These are phyloP conservation scores for Neostapfia colusana DNA, from an alignment of 176 grass and related monocot genomes.

Conservation along the genomic window DNA sequence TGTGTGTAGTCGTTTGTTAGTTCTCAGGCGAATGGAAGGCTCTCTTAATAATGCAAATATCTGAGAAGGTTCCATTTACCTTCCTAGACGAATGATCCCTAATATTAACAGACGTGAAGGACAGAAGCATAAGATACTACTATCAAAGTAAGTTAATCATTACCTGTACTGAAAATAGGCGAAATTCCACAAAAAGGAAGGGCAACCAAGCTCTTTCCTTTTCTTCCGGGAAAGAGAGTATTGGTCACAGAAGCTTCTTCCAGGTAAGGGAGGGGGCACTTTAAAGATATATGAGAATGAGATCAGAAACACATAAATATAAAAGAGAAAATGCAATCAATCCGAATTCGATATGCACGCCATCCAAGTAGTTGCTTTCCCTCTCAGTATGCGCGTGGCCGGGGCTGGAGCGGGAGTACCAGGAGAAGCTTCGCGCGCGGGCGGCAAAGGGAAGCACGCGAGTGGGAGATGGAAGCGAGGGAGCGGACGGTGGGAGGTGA, in stretches of 20 bases:
- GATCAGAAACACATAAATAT: constrained; percentile 39
- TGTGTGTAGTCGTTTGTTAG: constrained; percentile 5
- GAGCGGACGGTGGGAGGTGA: not conserved
- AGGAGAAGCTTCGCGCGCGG: constrained; percentile 56
- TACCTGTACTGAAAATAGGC: constrained; percentile 76
- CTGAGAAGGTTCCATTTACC: constrained; percentile 45
- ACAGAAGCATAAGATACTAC: constrained; percentile 14
- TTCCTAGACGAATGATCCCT: constrained; percentile 58
- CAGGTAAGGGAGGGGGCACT: constrained; percentile 74
- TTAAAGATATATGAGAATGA: constrained; percentile 58
- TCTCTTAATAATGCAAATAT: constrained; percentile 4
- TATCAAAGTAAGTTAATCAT: constrained; percentile 31
- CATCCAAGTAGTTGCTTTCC: not conserved
- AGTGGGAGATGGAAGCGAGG: not conserved
- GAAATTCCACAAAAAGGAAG: constrained; percentile 88
- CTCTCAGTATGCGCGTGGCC: not conserved
- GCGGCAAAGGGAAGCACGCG: constrained; percentile 29
- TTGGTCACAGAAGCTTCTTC: constrained; percentile 58
- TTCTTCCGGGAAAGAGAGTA: constrained; percentile 63
- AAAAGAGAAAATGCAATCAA: constrained; percentile 30
- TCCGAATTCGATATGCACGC: not conserved
- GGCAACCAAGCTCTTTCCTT: constrained; percentile 76
- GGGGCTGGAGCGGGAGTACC: constrained; percentile 51
- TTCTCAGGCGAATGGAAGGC: not conserved
- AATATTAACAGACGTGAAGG: constrained; percentile 14